Evolutionary conservation across 2,329 filamentous ascomycete genomes (phyloP), one percentile per base, ranked within the genome.

Genomic region (Hypomyces perniciosus): DNA sequence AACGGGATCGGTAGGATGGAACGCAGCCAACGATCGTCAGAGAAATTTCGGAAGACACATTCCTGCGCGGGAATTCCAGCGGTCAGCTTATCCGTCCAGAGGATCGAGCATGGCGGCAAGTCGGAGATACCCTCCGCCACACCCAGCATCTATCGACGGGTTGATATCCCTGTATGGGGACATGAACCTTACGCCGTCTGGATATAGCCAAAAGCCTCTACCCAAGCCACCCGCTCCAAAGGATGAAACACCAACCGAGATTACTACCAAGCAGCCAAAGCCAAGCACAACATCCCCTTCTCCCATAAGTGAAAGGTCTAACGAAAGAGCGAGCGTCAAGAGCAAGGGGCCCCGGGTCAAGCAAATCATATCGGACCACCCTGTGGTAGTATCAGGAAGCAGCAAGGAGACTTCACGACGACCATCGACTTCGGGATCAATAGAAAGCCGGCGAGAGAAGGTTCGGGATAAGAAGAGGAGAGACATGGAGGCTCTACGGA

Each of bases 381-480:
- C 65, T 48, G 8, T 61, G 52, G 27, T 13, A 13, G 8, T 45
- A 7, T 10, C 46, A 9, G 43, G 58, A 34, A 40, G 48, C 26
- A 33, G 47, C 33, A 33, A 55, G 29, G 53, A 50, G 8, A 50
- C 44, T 43, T 52, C 56, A 48, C 48, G 43, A 2, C 57, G 43
- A 2, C 57, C 60, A 1, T 51, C 57, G 5, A 51, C 54, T n/a
- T 48, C 56, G 5, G 53, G 39, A 8, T 63, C 62, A 10, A 50
- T 59, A 5, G 59, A 62, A 31, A 70, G 60, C 39, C 67, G 70
- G 12, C 62, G 62, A 13, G 70, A 72, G 5, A 65, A 62, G 42
- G 72, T 73, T 5, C 66, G 65, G 26, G 68, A 71, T 13, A 66
- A 65, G 58, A 73, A 72, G 53, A 62, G 63, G 46, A 62, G 69